Evolutionary conservation across 106 monocot species (phyloP).

Genomic region (Allium fistulosum): DNA sequence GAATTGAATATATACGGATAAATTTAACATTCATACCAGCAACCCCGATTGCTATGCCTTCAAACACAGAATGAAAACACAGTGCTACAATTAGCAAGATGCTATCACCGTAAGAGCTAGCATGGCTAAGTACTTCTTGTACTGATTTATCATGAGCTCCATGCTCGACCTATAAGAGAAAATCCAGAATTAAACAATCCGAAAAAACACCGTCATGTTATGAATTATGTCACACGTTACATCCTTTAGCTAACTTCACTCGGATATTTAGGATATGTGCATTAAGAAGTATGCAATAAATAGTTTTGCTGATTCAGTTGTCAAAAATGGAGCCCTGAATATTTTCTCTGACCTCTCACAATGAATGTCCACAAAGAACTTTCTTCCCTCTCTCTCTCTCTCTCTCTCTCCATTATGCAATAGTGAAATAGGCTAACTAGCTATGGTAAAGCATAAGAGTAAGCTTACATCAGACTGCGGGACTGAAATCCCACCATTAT

Average conservation of each 20-base stretch:
- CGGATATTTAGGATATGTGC: no score
- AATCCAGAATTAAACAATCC: not conserved
- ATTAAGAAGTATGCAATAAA: no score
- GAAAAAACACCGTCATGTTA: not conserved
- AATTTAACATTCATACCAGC: slow-evolving; percentile 36
- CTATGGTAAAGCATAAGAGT: no score
- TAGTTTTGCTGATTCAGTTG: no score
- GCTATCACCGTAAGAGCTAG: slow-evolving; percentile 59
- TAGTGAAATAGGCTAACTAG: no score
- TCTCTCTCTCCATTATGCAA: no score
- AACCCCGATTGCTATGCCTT: slow-evolving; percentile 86
- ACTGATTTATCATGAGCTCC: slow-evolving; percentile 22
- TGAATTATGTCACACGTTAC: not conserved
- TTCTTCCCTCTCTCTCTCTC: no score
- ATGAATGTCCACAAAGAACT: no score
- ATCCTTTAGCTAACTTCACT: no score
- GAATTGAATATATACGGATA: not conserved
- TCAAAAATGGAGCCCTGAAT: no score
- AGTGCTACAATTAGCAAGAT: slow-evolving; percentile 59
- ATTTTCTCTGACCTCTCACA: no score
- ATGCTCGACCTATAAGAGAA: slow-evolving; percentile 12
- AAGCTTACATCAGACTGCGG: slow-evolving; percentile 16
- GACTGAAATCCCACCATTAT: not conserved
- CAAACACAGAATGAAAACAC: slow-evolving; percentile 83
- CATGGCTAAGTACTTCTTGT: slow-evolving; percentile 28